Evolutionary conservation across 345 rosid species (phyloP).

Genomic region (Cardamine occulta): DNA sequence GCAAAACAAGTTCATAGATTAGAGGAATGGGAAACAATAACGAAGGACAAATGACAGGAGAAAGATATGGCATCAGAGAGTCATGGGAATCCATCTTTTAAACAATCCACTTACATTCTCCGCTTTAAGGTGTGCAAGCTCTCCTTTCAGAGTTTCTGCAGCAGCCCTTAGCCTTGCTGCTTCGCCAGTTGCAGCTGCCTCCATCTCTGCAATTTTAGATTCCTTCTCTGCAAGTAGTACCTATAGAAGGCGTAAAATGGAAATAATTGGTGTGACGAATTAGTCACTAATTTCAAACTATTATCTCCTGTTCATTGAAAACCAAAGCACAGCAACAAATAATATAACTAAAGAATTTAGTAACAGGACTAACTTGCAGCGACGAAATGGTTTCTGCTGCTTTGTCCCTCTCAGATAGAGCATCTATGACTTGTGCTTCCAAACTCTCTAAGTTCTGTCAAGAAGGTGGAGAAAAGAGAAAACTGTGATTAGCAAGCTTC

Average conservation of each 20-base stretch:
- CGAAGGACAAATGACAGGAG: conserved; percentile 23
- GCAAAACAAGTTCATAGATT: conserved; percentile 4
- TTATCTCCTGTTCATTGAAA: conserved; percentile 21
- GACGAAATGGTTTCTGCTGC: conserved; percentile 82
- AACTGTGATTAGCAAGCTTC: conserved; percentile 2
- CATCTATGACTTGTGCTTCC: conserved; percentile 86
- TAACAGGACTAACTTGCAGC: conserved; percentile 65
- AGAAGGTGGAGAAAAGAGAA: conserved; percentile 38
- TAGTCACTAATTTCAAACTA: conserved; percentile 12
- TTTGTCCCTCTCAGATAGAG: conserved; percentile 76
- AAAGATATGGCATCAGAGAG: conserved; percentile 18
- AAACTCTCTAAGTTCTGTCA: conserved; percentile 75
- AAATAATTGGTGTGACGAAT: conserved; percentile 26
- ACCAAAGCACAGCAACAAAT: conserved; percentile 18
- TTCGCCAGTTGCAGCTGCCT: conserved; percentile 95
- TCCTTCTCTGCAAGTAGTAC: conserved; percentile 85
- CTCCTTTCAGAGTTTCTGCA: conserved; percentile 81
- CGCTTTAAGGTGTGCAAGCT: conserved; percentile 67
- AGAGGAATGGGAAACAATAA: conserved; percentile 6
- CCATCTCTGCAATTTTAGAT: conserved; percentile 90
- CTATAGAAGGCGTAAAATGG: conserved; percentile 52
- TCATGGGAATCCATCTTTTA: conserved; percentile 30
- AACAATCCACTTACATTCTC: conserved; percentile 63
- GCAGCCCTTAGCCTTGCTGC: conserved; percentile 87
- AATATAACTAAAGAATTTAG: conserved; percentile 12